Percentiles rank a stretch among this genome's conserved stretches.
Evolutionary conservation across 2,329 filamentous ascomycete genomes (phyloP).

Genomic region (Microdochium nivale): DNA sequence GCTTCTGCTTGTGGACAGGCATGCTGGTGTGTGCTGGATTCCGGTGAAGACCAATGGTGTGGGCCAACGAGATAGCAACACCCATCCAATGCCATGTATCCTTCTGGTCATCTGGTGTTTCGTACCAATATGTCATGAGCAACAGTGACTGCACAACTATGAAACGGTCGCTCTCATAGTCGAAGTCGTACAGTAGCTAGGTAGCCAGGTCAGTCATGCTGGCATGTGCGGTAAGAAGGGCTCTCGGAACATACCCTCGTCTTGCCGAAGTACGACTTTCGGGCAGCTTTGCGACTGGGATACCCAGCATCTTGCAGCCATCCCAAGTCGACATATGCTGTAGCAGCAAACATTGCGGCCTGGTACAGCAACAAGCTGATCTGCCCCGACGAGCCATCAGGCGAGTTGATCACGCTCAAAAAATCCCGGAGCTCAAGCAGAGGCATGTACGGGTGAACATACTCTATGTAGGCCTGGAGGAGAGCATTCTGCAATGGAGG

Average conservation of each 20-base stretch:
- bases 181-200: constrained; percentile 84
- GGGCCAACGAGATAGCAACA: constrained; percentile 82
- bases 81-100: constrained; percentile 99
- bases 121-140: constrained; percentile 96
- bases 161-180: constrained; percentile 86
- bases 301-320: constrained; percentile 72
- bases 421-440: constrained; percentile 63
- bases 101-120: constrained; percentile 93
- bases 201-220: not conserved
- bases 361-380: constrained; percentile 86
- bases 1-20: constrained; percentile 61
- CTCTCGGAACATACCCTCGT: constrained; percentile 55
- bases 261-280: constrained; percentile 83
- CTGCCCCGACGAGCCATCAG: constrained; percentile 61
- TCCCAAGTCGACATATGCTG: constrained; percentile 78
- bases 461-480: constrained; percentile 75
- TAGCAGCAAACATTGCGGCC: constrained; percentile 88
- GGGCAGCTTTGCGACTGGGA: constrained; percentile 66
- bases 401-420: constrained; percentile 49
- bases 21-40: constrained; percentile 72
- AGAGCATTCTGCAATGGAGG: constrained; percentile 68
- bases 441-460: constrained; percentile 91
- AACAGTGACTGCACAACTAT: constrained; percentile 81
- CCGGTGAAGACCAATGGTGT: constrained; percentile 87
- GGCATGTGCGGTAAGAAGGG: not conserved